These are phyloP conservation scores for Maudiozyma humilis DNA, from an alignment of 1,139 yeast species.

Conservation along the genomic window DNA sequence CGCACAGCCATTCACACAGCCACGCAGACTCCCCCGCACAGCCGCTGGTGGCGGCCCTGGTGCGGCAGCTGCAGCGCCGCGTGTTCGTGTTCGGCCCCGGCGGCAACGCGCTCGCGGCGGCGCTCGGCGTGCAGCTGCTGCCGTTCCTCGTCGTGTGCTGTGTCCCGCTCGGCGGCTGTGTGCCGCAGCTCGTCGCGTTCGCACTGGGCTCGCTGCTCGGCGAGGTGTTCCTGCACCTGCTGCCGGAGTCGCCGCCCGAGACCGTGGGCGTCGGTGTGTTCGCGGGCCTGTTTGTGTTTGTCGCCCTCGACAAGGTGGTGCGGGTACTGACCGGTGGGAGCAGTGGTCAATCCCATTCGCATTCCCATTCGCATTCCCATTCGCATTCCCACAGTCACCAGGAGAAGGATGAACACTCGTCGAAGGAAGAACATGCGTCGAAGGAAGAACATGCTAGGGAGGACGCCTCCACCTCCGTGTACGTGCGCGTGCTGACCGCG, in stretches of 20 bases:
- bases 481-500: constrained; percentile 55
- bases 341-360: constrained; percentile 37
- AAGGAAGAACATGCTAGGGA: too few species aligned
- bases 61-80: constrained; percentile 2
- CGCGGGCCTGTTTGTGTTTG: constrained; percentile 48
- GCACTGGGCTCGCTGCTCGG: constrained; percentile 67
- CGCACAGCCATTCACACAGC: constrained; percentile 4
- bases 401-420: neutral
- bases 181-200: constrained; percentile 33
- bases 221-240: constrained; percentile 55
- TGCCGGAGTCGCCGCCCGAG: constrained; percentile 40
- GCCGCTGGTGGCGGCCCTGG: neutral
- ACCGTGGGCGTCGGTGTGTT: constrained; percentile 32
- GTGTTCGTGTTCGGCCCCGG: constrained; percentile 19
- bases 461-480: constrained; percentile 36
- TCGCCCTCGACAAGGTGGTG: constrained; percentile 48
- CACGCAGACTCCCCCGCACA: neutral
- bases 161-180: neutral
- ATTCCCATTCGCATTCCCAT: constrained; percentile 16
- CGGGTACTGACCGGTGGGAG: constrained; percentile 38
- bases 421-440: neutral
- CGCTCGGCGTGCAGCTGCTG: constrained; percentile 27
- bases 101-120: constrained; percentile 52
- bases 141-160: neutral
- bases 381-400: constrained; percentile 4